These are phyloP conservation scores for Elsinoe australis DNA, from an alignment of 2,329 filamentous ascomycete genomes.

Conservation along the genomic window DNA sequence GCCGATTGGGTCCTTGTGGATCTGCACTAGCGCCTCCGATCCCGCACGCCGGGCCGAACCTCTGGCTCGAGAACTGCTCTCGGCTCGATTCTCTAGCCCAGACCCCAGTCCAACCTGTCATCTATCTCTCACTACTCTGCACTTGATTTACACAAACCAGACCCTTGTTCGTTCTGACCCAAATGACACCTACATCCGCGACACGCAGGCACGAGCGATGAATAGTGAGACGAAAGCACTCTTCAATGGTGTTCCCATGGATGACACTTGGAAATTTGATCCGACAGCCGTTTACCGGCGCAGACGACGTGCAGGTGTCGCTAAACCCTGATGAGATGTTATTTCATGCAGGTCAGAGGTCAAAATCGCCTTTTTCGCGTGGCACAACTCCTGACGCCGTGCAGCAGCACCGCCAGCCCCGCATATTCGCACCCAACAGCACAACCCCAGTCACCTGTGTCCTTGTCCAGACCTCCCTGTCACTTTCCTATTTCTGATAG, in stretches of 20 bases:
- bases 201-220: no score
- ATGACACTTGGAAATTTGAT: no score
- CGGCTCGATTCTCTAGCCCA: constrained; percentile 1
- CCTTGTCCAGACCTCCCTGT: constrained; percentile 6
- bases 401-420: neutral
- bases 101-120: no score
- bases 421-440: neutral
- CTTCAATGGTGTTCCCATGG: no score
- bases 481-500: constrained; percentile 10
- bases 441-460: neutral
- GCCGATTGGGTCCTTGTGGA: neutral
- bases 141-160: no score
- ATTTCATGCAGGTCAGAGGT: constrained; percentile 7
- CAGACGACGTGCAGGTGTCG: neutral
- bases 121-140: no score
- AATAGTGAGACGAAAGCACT: no score
- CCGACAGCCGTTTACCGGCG: neutral
- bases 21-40: neutral
- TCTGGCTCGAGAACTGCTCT: neutral
- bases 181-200: no score
- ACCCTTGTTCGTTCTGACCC: no score
- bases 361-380: no score
- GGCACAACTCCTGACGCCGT: no score
- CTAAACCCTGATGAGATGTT: constrained; percentile 1
- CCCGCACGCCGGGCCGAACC: constrained; percentile 2